Percentiles rank a stretch among this genome's conserved stretches.
Conservation (phyloP, 306 rosid species). For the Cicer arietinum region DNA sequence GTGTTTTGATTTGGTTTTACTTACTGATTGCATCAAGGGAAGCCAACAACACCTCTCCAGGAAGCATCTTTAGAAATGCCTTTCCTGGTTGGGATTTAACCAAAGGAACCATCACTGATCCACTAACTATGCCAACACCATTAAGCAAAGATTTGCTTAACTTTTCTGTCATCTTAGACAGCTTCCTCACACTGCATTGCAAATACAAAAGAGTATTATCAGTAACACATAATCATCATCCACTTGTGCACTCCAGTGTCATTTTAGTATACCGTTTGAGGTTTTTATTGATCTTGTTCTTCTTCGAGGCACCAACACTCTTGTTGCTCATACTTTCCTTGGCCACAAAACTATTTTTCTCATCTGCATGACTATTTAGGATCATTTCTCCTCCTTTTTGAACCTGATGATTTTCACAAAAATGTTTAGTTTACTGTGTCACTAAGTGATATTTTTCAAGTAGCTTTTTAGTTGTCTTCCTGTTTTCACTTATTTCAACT, state of each 20-base stretch:
- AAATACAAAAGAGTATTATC: constrained; percentile 26
- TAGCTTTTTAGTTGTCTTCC: constrained; percentile 16
- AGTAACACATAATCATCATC: neutral
- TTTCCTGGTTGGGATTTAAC: constrained; percentile 80
- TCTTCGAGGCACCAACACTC: constrained; percentile 34
- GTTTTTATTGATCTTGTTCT: constrained; percentile 60
- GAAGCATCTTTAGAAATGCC: constrained; percentile 79
- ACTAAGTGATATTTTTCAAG: neutral
- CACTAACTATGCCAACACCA: constrained; percentile 82
- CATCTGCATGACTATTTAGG: constrained; percentile 51
- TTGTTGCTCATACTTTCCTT: constrained; percentile 43
- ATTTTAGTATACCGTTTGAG: constrained; percentile 70
- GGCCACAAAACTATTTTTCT: constrained; percentile 43
- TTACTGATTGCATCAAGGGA: constrained; percentile 93
- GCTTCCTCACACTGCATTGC: constrained; percentile 66
- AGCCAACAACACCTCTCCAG: constrained; percentile 89
- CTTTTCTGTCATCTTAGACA: constrained; percentile 83
- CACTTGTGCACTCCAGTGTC: neutral
- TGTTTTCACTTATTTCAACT: neutral
- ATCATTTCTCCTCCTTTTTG: constrained; percentile 89
- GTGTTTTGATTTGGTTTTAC: constrained; percentile 42
- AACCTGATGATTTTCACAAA: constrained; percentile 57
- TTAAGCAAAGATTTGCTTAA: constrained; percentile 80
- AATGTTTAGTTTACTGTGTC: neutral
- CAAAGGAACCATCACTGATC: constrained; percentile 73